Base-by-base conservation (phyloP, 495 filamentous ascomycete genomes). In the Hypoxylon subgilvum region DNA sequence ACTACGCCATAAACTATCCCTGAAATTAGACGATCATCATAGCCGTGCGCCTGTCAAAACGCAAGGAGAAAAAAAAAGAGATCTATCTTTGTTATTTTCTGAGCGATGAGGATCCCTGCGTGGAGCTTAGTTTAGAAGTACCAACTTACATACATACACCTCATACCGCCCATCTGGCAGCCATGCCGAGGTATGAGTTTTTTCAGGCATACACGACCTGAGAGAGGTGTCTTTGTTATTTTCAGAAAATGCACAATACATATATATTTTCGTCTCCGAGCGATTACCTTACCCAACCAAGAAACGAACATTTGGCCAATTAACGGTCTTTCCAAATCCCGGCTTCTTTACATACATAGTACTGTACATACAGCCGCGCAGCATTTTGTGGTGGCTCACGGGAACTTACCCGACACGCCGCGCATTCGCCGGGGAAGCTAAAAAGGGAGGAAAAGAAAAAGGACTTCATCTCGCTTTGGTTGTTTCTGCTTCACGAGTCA, bases 361-460 rank as follows among this genome's bases (percentile, higher is more conserved):
- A n/a, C n/a, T n/a, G n/a, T n/a, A n/a, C n/a, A n/a, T n/a, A n/a
- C 61, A 64, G 40, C 61, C 61, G 49, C 61, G 61, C 61, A 44
- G n/a, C 46, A 44, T 59, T 51, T 64, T 40, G 38, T 44, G 36
- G 48, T 57, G 55, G 61, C 61, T 64, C 49, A 55, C 61, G 54
- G 61, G 61, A 64, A 59, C 61, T 54, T 50, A 64, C 35, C 61
- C 61, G 61, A 40, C 44, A 49, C 54, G 61, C 61, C 61, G 61
- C 42, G 39, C 32, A 28, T 27, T 18, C 46, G 21, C 46, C 34
- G 46, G 17, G 32, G 54, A 53, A 55, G 27, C 35, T 54, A 54
- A 55, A 39, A 49, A 40, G 31, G 12, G 13, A 12, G 2, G 41
- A 53, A 63, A 47, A 44, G 27, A 19, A 16, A 32, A 30, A 13